A percentile compares a stretch with the other conserved stretches of the same genome.
These are phyloP conservation scores for Globisporangium canariense DNA, from an alignment of 352 stramenopile genomes.

Conservation along the genomic window DNA sequence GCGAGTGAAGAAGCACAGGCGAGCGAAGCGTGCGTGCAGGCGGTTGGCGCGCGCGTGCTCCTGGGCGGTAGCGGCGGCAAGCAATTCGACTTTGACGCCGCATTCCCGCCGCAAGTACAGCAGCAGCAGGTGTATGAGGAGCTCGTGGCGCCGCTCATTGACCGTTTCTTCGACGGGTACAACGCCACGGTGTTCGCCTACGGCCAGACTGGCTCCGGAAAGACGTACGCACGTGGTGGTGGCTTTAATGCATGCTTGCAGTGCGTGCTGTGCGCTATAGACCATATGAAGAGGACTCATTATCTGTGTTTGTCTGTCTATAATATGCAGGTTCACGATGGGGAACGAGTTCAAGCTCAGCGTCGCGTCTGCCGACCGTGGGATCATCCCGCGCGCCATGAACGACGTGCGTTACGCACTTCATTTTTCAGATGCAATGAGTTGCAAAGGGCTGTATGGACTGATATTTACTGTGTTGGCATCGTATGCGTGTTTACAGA, in stretches of 20 bases:
- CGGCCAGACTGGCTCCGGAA: conserved; percentile 90
- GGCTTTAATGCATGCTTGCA: neutral
- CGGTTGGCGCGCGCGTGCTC: conserved; percentile 21
- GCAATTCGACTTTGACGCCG: conserved; percentile 81
- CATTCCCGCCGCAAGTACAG: conserved; percentile 43
- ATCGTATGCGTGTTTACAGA: conserved; percentile 19
- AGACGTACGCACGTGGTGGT: conserved; percentile 40
- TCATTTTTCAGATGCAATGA: neutral
- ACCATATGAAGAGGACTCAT: too few relatives aligned
- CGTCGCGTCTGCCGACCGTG: conserved; percentile 29
- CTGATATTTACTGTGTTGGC: neutral
- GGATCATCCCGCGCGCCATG: conserved; percentile 84
- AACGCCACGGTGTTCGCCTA: conserved; percentile 95
- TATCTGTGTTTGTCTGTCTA: conserved; percentile 10
- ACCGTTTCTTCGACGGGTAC: conserved; percentile 92
- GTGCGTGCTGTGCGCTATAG: too few relatives aligned
- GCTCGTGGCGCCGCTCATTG: conserved; percentile 58
- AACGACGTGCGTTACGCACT: conserved; percentile 33
- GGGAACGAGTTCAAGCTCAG: conserved; percentile 72
- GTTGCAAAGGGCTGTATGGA: neutral
- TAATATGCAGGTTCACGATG: conserved; percentile 92
- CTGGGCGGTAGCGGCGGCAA: conserved; percentile 42
- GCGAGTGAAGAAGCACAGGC: conserved; percentile 33
- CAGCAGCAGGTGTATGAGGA: conserved; percentile 37
- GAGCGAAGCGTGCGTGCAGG: conserved; percentile 32